Base-by-base conservation (phyloP, 2,329 filamentous ascomycete species). In the Fonsecaea erecta region DNA sequence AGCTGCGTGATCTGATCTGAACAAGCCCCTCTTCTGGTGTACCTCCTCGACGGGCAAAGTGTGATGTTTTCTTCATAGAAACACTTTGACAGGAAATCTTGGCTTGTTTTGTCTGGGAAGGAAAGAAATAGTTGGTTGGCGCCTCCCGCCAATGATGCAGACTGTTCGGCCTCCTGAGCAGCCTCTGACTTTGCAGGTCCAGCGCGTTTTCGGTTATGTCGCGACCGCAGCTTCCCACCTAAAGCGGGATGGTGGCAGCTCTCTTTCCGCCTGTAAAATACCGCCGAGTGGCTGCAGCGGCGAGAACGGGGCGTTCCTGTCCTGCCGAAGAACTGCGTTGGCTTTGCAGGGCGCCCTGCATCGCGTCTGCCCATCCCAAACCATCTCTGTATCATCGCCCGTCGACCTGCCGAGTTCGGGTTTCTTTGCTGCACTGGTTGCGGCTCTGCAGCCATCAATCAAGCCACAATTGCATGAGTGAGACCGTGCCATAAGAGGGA, bases 331-430 rank as follows among this genome's bases (percentile, higher is more conserved):
- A 60, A 60, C 57, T 52, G 48, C 57, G 46, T 53, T 52, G 24
- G 48, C 43, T 52, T 37, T 60, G 57, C 57, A 53, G 18, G 12
- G 52, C 14, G 32, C 57, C 57, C 57, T 60, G 57, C 57, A 60
- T 52, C 46, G 30, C n/a, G 40, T 21, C 34, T 30, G 28, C 37
- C 56, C 28, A 59, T 24, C 18, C n/a, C 37, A 34, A 34, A 34
- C 32, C 32, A 34, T 34, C 32, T 34, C 6, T 12, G 9, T 34
- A 34, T 21, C 43, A 12, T 48, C 32, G 18, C 21, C 12, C 52
- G 32, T 53, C 11, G 51, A 53, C n/a, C 26, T 30, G 51, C 26
- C 24, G n/a, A 53, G 8, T 32, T 32, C 24, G 51, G 51, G 30
- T 14, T 34, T 28, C 51, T 18, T 53, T 53, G 51, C 52, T 35